A percentile compares a stretch with the other conserved stretches of the same genome.
phyloP scores from a whole-genome alignment of 1,284 basidiomycete genomes.

The Ceratobasidium sp. region DNA sequence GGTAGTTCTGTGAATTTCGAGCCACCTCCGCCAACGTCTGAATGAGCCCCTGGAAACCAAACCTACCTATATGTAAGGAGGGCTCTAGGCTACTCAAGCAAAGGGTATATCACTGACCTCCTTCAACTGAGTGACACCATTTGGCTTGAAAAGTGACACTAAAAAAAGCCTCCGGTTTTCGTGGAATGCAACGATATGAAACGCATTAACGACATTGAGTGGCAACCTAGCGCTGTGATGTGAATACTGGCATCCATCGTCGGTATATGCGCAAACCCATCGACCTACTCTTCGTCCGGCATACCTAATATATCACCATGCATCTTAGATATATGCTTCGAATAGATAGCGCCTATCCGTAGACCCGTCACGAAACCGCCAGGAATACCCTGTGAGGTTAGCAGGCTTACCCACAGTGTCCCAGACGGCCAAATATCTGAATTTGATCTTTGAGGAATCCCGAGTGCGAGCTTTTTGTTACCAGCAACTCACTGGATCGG shows the following conservation, averaged over 20 bases:
- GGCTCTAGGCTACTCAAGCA: background rate
- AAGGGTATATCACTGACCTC: constrained; percentile 13
- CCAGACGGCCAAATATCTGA: constrained; percentile 23
- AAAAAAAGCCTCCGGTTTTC: constrained; percentile 36
- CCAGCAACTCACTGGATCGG: constrained; percentile 5
- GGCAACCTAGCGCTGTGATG: constrained; percentile 9
- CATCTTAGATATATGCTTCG: background rate
- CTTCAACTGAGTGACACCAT: constrained; percentile 5
- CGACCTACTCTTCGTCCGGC: constrained; percentile 19
- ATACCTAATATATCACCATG: constrained; percentile 11
- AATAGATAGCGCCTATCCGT: constrained; percentile 1
- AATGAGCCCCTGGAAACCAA: constrained; percentile 42
- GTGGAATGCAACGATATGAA: constrained; percentile 43
- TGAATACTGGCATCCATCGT: background rate
- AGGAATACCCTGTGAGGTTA: background rate
- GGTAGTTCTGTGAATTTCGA: background rate
- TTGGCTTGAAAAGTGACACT: constrained; percentile 17
- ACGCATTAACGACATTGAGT: constrained; percentile 36
- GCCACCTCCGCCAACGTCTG: constrained; percentile 43
- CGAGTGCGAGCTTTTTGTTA: background rate
- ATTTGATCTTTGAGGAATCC: background rate
- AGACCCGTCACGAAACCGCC: background rate
- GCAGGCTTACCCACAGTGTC: constrained; percentile 23
- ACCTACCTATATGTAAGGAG: background rate
- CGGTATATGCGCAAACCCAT: background rate